Conservation (phyloP, 2,329 filamentous ascomycete species). For the Colletotrichum abscissum region DNA sequence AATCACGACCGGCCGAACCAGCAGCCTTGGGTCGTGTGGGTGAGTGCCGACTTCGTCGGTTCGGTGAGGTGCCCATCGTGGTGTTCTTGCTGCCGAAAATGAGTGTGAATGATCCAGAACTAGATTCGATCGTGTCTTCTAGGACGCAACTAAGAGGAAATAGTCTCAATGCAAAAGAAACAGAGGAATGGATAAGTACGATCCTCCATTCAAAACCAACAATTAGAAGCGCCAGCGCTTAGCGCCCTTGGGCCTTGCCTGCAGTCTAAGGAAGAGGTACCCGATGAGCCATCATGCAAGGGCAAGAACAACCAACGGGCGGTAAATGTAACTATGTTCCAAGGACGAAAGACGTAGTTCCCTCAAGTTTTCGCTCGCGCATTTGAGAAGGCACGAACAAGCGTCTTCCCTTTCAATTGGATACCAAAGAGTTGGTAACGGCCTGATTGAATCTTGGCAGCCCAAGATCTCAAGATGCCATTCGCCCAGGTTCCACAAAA, state of each 20-base stretch:
- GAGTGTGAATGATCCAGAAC: background rate
- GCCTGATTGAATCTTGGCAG: background rate
- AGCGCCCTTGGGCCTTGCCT: background rate
- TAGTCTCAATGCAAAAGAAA: background rate
- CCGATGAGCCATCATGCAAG: background rate
- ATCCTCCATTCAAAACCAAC: background rate
- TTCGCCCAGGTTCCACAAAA: conserved; percentile 1
- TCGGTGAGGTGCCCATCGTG: background rate
- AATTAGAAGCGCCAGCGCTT: background rate
- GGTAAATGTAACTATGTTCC: background rate
- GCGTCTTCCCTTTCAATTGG: background rate
- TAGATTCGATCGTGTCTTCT: background rate
- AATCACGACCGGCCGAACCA: background rate
- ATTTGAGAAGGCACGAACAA: background rate
- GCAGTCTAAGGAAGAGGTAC: background rate
- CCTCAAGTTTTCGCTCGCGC: background rate
- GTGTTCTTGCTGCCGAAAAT: background rate
- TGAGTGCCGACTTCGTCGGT: background rate
- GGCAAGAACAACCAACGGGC: background rate
- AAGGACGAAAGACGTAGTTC: background rate
- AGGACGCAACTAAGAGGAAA: background rate
- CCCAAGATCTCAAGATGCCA: background rate
- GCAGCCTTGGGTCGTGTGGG: background rate
- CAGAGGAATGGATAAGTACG: background rate
- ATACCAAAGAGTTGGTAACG: background rate